phyloP scores from a whole-genome alignment of 2,329 filamentous ascomycete genomes.

The Microdochium trichocladiopsis region DNA sequence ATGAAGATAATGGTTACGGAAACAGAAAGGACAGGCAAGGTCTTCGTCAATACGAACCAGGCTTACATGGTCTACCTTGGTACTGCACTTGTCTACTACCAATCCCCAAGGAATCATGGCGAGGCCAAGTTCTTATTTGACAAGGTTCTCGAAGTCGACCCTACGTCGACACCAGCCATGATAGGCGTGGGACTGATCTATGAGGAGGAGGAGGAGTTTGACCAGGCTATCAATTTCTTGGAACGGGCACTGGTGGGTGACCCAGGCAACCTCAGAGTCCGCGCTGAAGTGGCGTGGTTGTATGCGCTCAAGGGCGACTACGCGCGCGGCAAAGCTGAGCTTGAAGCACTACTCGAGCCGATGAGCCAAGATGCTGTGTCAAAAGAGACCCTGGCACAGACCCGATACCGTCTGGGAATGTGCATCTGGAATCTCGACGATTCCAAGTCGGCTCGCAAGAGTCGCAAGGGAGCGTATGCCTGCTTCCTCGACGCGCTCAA shows the following conservation, averaged over 20 bases:
- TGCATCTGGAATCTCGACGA: conserved; percentile 82
- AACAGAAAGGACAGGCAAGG: conserved; percentile 58
- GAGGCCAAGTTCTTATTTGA: conserved; percentile 87
- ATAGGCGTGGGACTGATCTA: conserved; percentile 88
- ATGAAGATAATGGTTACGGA: conserved; percentile 53
- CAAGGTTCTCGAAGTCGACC: conserved; percentile 67
- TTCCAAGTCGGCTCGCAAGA: conserved; percentile 67
- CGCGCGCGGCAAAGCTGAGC: conserved; percentile 55
- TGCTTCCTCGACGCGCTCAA: conserved; percentile 80
- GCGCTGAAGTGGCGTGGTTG: conserved; percentile 87
- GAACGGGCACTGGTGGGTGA: conserved; percentile 69
- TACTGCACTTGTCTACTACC: conserved; percentile 84
- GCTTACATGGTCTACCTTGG: conserved; percentile 71
- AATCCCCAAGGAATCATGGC: conserved; percentile 80
- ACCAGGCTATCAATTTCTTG: conserved; percentile 74
- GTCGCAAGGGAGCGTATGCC: conserved; percentile 74
- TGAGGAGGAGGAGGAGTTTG: conserved; percentile 87
- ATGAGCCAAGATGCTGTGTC: conserved; percentile 49
- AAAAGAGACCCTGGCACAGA: conserved; percentile 73
- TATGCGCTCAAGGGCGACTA: conserved; percentile 77
- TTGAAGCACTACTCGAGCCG: conserved; percentile 60
- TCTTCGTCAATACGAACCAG: conserved; percentile 64
- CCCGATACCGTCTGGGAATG: conserved; percentile 77
- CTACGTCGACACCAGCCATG: conserved; percentile 70
- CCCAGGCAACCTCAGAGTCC: conserved; percentile 66